Conservation (phyloP, 1,284 basidiomycete genomes). For the Fomitiporia mediterranea region DNA sequence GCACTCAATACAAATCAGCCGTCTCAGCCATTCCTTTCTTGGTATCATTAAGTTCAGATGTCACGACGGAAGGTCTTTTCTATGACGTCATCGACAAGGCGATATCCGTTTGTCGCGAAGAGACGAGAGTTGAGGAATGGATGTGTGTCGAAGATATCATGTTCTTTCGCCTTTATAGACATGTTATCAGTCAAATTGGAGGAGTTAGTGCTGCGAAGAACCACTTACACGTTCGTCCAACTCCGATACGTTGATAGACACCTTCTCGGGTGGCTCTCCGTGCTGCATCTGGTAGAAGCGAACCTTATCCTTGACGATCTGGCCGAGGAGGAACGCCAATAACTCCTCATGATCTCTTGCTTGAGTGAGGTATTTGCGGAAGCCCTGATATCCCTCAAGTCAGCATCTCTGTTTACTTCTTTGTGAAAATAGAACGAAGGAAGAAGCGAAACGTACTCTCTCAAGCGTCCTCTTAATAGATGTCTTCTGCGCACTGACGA, state of each 20-base stretch:
- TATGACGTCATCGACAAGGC: slow-evolving; percentile 55
- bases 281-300: slow-evolving; percentile 75
- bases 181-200: slow-evolving; percentile 17
- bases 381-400: slow-evolving; percentile 52
- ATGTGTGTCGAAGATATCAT: slow-evolving; percentile 88
- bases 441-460: slow-evolving; percentile 50
- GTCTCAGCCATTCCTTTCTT: too few relatives aligned
- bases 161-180: slow-evolving; percentile 80
- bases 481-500: slow-evolving; percentile 96
- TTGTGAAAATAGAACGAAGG: too few relatives aligned
- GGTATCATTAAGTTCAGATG: slow-evolving; percentile 8
- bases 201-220: neutral
- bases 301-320: slow-evolving; percentile 92
- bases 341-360: slow-evolving; percentile 95
- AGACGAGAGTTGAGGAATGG: slow-evolving; percentile 84
- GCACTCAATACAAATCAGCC: too few relatives aligned
- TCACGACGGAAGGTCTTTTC: slow-evolving; percentile 56
- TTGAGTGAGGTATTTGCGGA: slow-evolving; percentile 96
- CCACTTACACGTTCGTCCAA: slow-evolving; percentile 73
- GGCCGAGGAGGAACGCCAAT: slow-evolving; percentile 90
- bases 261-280: slow-evolving; percentile 70
- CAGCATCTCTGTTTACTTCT: slow-evolving; percentile 6
- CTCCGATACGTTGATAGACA: slow-evolving; percentile 72
- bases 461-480: slow-evolving; percentile 98
- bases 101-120: slow-evolving; percentile 91